Conservation (phyloP, 257 asterid genomes). For the Solanum bulbocastanum region DNA sequence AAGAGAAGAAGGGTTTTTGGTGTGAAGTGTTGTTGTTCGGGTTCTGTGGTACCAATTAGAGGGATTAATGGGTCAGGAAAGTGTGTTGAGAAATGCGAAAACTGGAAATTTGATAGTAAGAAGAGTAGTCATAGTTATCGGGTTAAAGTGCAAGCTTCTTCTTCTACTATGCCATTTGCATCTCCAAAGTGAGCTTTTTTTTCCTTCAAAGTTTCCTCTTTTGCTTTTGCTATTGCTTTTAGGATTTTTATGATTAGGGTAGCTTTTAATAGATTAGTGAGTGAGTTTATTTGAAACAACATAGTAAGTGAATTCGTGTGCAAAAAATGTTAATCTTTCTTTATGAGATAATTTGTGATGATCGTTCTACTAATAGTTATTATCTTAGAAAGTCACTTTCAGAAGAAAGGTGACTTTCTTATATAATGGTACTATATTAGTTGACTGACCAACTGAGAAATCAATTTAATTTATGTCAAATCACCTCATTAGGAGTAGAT, state of each 20-base stretch:
- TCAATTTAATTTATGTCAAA: neutral
- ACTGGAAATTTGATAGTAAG: conserved; percentile 35
- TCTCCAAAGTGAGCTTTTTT: conserved; percentile 33
- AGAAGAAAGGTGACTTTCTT: neutral
- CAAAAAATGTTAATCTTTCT: no score
- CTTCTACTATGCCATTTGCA: conserved; percentile 49
- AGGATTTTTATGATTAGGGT: neutral
- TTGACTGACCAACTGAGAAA: neutral
- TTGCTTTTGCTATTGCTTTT: neutral
- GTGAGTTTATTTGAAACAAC: no score
- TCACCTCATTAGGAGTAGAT: no score
- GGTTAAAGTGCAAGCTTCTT: conserved; percentile 20
- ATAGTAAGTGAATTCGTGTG: neutral
- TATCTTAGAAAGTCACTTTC: neutral
- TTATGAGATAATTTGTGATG: no score
- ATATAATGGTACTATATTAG: no score
- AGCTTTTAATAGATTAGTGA: no score
- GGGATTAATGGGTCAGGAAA: conserved; percentile 23
- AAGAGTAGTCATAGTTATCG: conserved; percentile 3
- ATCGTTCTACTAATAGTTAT: no score
- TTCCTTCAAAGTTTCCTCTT: neutral
- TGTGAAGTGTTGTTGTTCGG: conserved; percentile 40
- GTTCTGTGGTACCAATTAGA: neutral
- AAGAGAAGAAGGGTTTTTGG: conserved; percentile 37
- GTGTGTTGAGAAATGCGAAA: conserved; percentile 35